Evolutionary conservation across 1,284 basidiomycete species (phyloP), one percentile per base, ranked within the genome.

Genomic region (Phylloboletellus chloephorus): DNA sequence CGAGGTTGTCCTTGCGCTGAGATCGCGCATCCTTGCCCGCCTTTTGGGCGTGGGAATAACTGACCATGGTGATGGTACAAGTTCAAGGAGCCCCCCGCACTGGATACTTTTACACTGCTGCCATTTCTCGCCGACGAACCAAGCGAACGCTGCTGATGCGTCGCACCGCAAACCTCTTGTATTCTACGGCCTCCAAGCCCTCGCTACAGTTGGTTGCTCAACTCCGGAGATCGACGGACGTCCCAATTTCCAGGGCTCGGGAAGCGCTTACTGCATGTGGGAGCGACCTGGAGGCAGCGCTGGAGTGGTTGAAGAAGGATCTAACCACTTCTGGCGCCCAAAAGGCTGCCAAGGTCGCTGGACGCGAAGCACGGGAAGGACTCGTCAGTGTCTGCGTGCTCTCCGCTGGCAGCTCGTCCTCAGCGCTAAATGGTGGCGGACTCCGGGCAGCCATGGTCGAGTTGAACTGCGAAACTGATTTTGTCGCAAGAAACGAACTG

Each of bases 391-490:
- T 88, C 13, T 81, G 79, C 22, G 67, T 94, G 7, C 74, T 95
- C 37, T 75, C 80, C 5, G 67, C 73, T 19, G 82, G 82, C 2
- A 58, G 62, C 29, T 65, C 64, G 22, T 51, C 56, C 12, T 55
- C 58, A 13, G 58, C 57, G 12, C 44, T 49, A 24, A 57, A 64
- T 16, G 62, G 60, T 29, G 67, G 71, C 4, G 75, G 76, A 19
- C 71, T 88, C 30, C 76, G 88, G 19, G 91, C 87, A 5, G 81
- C 84, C 10, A 88, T 97, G 73, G 72, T 97, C 44, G 94, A 98
- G 64, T 73, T 97, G 47, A 93, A 91, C 57, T 97, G 94, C 71
- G 94, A 98, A 69, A 97, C 94, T 30, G 94, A 98, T 67, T 97
- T 97, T 63, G 94, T 97, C 10, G 90, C 83, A 12, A 71, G 89